These are phyloP conservation scores for Fusarium sp. DNA, from an alignment of 2,329 filamentous ascomycete species.

Conservation along the genomic window DNA sequence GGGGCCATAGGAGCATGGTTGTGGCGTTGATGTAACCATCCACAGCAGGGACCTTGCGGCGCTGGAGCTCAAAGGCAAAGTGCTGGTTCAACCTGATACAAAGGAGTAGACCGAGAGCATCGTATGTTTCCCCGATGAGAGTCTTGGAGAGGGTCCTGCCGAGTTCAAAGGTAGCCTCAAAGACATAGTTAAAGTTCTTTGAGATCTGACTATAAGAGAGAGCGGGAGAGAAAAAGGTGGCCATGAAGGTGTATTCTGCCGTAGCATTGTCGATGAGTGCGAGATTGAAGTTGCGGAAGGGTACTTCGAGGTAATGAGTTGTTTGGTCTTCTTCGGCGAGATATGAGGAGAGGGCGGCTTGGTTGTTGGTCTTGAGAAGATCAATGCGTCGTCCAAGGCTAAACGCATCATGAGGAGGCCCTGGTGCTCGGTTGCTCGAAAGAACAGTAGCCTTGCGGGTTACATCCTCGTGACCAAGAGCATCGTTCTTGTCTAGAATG, in stretches of 20 bases:
- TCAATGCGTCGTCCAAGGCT: conserved; percentile 89
- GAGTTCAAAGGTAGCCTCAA: conserved; percentile 88
- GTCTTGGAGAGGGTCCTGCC: conserved; percentile 82
- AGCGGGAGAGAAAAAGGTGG: conserved; percentile 86
- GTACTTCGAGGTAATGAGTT: conserved; percentile 87
- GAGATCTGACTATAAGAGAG: conserved; percentile 82
- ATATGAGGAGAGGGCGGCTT: conserved; percentile 85
- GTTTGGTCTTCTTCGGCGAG: conserved; percentile 90
- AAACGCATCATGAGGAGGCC: conserved; percentile 84
- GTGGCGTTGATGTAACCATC: conserved; percentile 95
- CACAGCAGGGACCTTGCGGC: conserved; percentile 87
- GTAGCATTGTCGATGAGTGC: conserved; percentile 94
- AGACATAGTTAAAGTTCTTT: conserved; percentile 87
- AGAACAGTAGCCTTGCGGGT: conserved; percentile 73
- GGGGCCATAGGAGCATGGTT: conserved; percentile 96
- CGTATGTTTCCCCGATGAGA: conserved; percentile 81
- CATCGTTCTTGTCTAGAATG: conserved; percentile 82
- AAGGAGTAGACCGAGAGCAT: conserved; percentile 88
- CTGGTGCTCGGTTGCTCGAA: conserved; percentile 59
- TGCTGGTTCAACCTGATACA: conserved; percentile 94
- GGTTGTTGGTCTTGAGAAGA: conserved; percentile 78
- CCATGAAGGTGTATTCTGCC: conserved; percentile 94
- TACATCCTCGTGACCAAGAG: conserved; percentile 82
- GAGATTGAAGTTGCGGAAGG: conserved; percentile 95
- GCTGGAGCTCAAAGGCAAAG: conserved; percentile 92